These are phyloP conservation scores for Verticillium tricorpus DNA, from an alignment of 2,329 filamentous ascomycete genomes.

Conservation along the genomic window DNA sequence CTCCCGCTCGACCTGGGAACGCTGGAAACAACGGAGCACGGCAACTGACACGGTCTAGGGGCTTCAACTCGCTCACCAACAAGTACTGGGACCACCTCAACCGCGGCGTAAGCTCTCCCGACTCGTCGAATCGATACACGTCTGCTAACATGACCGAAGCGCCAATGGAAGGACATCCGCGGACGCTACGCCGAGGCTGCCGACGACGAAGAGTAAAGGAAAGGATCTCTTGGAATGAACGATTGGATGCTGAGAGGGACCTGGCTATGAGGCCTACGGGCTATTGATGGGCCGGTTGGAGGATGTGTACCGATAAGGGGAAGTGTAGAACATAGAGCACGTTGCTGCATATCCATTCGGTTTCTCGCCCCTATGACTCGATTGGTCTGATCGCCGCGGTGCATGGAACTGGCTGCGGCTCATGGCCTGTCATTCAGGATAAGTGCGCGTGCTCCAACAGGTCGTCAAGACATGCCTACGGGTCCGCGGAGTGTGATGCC, in stretches of 20 bases:
- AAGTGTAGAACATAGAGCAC: constrained; percentile 14
- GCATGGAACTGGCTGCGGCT: background rate
- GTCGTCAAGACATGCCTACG: too few relatives aligned
- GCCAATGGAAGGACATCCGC: constrained; percentile 99
- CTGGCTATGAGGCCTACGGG: background rate
- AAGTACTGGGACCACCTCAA: constrained; percentile 88
- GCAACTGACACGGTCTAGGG: constrained; percentile 44
- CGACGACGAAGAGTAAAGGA: constrained; percentile 58
- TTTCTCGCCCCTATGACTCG: background rate
- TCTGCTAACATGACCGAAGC: constrained; percentile 50
- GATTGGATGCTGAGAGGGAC: constrained; percentile 12
- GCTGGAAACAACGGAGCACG: background rate
- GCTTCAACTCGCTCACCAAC: constrained; percentile 78
- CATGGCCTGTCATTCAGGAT: too few relatives aligned
- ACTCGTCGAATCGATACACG: background rate
- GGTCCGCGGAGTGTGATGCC: too few relatives aligned
- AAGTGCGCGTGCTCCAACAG: too few relatives aligned
- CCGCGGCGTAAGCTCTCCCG: constrained; percentile 68
- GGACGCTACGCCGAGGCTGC: constrained; percentile 72
- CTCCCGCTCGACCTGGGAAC: background rate
- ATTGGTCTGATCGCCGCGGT: background rate
- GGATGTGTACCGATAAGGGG: constrained; percentile 12
- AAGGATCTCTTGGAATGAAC: constrained; percentile 15
- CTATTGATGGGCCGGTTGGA: background rate
- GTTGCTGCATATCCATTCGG: constrained; percentile 12